These are phyloP conservation scores for Chlorella sorokiniana DNA, from an alignment of 139 green algal species.

Conservation along the genomic window DNA sequence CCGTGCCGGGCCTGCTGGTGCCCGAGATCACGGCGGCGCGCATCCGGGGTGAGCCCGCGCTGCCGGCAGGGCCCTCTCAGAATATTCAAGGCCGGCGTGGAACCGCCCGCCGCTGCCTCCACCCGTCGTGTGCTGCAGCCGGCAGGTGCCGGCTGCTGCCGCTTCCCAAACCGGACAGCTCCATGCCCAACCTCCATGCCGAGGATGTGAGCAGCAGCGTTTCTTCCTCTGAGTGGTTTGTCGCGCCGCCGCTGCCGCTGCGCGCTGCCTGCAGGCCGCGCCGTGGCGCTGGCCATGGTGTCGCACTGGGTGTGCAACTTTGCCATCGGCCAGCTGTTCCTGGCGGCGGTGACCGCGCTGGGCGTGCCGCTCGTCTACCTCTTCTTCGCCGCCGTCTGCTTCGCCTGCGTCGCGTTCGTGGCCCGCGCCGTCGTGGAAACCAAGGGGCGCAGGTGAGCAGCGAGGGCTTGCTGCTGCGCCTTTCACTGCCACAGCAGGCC, in stretches of 20 bases:
- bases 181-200: no score
- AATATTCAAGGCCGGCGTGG: no score
- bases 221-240: no score
- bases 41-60: conserved; percentile 70
- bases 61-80: no score
- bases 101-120: no score
- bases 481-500: no score
- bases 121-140: no score
- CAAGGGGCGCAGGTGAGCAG: conserved; percentile 60
- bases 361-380: conserved; percentile 70
- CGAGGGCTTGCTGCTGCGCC: no score
- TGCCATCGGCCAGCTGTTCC: conserved; percentile 83
- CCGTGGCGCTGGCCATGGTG: conserved; percentile 64
- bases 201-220: no score
- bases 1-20: conserved; percentile 90
- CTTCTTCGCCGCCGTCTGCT: conserved; percentile 79
- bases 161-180: no score
- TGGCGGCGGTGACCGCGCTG: conserved; percentile 60
- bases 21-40: conserved; percentile 85
- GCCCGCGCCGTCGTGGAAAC: conserved; percentile 73
- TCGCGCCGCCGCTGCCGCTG: not conserved
- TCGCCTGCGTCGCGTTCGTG: conserved; percentile 60
- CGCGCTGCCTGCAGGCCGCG: conserved; percentile 44
- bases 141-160: no score
- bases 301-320: conserved; percentile 90